Conservation (phyloP, 164 flowering plant genomes). For the Saururus chinensis region DNA sequence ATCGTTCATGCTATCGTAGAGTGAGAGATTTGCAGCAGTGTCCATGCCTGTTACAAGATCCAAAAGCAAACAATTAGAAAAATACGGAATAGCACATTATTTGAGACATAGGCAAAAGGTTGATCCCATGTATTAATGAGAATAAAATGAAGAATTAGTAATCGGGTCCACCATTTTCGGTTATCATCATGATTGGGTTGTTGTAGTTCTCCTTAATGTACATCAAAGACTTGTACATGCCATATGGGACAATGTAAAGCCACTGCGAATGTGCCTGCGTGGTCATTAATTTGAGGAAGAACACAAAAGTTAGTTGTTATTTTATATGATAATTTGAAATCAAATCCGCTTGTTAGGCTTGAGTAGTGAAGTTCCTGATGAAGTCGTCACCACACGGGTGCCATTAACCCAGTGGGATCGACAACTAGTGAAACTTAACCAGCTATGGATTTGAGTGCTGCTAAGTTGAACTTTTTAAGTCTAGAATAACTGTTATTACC, state of each 20-base stretch:
- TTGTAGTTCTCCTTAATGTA: slow-evolving; percentile 54
- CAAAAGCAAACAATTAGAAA: neutral
- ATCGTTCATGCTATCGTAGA: slow-evolving; percentile 45
- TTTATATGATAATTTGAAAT: too few species aligned
- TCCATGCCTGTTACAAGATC: slow-evolving; percentile 64
- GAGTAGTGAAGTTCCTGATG: too few species aligned
- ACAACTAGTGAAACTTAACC: neutral
- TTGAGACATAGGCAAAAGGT: neutral
- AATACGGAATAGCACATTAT: neutral
- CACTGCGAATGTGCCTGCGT: slow-evolving; percentile 52
- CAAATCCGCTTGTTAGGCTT: too few species aligned
- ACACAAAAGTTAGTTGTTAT: too few species aligned
- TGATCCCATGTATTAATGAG: neutral
- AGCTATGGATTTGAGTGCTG: neutral
- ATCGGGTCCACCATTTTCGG: slow-evolving; percentile 44
- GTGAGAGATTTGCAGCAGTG: slow-evolving; percentile 64
- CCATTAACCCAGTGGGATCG: too few species aligned
- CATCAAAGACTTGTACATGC: slow-evolving; percentile 50
- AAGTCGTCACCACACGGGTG: too few species aligned
- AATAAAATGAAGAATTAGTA: neutral
- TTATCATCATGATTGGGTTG: slow-evolving; percentile 41
- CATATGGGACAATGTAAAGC: slow-evolving; percentile 73
- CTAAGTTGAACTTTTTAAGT: neutral
- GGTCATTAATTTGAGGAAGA: neutral
- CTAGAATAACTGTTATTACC: slow-evolving; percentile 10